Evolutionary conservation across 2,329 filamentous ascomycete species (phyloP).

Genomic region (Neopestalotiopsis sp.): DNA sequence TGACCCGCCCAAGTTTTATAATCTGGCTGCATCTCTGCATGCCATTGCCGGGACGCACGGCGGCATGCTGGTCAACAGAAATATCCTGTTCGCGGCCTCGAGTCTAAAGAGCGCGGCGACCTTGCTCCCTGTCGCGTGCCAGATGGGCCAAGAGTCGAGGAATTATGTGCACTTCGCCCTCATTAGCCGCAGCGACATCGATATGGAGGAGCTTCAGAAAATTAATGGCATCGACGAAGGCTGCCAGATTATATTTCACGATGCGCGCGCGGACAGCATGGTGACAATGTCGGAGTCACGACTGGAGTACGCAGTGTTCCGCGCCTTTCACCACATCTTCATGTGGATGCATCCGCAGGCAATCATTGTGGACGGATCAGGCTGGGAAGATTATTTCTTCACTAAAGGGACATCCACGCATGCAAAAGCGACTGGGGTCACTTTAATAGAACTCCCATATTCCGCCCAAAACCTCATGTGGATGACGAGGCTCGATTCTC

Average conservation of each 20-base stretch:
- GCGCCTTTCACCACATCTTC: conserved; percentile 74
- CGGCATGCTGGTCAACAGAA: conserved; percentile 59
- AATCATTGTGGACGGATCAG: conserved; percentile 72
- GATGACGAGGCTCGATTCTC: conserved; percentile 78
- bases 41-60: conserved; percentile 61
- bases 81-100: conserved; percentile 80
- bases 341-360: conserved; percentile 79
- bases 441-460: conserved; percentile 77
- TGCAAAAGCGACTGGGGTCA: conserved; percentile 53
- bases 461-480: conserved; percentile 71
- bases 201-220: conserved; percentile 69
- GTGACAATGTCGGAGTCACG: conserved; percentile 71
- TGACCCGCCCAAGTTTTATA: conserved; percentile 72
- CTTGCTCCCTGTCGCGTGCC: conserved; percentile 82
- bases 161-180: conserved; percentile 84
- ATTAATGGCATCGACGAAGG: conserved; percentile 78
- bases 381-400: conserved; percentile 73
- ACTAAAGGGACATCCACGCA: conserved; percentile 62
- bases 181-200: conserved; percentile 74
- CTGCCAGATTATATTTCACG: conserved; percentile 70
- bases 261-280: conserved; percentile 80
- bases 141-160: conserved; percentile 73
- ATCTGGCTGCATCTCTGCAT: conserved; percentile 68
- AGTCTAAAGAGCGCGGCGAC: conserved; percentile 74
- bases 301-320: conserved; percentile 66